Evolutionary conservation across 1,284 basidiomycete species (phyloP).

Genomic region (Heterobasidion parviporum): DNA sequence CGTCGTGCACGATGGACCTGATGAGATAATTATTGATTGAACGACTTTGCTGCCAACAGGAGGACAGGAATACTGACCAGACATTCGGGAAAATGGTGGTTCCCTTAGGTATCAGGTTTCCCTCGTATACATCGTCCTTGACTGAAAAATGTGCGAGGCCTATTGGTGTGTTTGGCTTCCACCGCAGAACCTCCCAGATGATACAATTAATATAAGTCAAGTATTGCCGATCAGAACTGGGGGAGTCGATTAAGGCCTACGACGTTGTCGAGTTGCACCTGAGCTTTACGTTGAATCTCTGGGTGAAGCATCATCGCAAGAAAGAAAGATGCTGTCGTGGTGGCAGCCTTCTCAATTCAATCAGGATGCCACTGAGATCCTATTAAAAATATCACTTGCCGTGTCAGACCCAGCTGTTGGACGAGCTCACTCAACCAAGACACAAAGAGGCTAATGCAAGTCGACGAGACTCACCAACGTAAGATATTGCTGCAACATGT

Average conservation of each 20-base stretch:
- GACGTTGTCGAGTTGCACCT: conserved; percentile 1
- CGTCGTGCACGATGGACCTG: conserved; percentile 1
- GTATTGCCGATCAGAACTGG: not conserved
- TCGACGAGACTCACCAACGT: conserved; percentile 8
- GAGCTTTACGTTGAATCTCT: not conserved
- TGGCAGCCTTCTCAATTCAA: conserved; percentile 8
- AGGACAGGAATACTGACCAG: conserved; percentile 20
- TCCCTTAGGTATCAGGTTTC: conserved; percentile 35
- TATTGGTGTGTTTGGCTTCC: conserved; percentile 8
- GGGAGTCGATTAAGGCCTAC: not conserved
- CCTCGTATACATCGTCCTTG: conserved; percentile 33
- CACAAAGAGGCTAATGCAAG: not conserved
- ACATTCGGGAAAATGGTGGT: conserved; percentile 32
- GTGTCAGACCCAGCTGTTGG: conserved; percentile 1
- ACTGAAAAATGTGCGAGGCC: not conserved
- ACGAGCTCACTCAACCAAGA: not conserved
- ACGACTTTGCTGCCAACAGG: not conserved
- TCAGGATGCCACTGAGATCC: conserved; percentile 1
- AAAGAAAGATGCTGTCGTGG: not conserved
- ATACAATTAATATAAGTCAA: not conserved
- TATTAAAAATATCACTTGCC: conserved; percentile 1
- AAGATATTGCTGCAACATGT: not conserved
- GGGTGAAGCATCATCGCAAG: conserved; percentile 3
- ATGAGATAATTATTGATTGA: too few species aligned
- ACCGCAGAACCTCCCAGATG: conserved; percentile 14